phyloP scores from a whole-genome alignment of 768 basidiomycete genomes.

The Agaricus blazei region DNA sequence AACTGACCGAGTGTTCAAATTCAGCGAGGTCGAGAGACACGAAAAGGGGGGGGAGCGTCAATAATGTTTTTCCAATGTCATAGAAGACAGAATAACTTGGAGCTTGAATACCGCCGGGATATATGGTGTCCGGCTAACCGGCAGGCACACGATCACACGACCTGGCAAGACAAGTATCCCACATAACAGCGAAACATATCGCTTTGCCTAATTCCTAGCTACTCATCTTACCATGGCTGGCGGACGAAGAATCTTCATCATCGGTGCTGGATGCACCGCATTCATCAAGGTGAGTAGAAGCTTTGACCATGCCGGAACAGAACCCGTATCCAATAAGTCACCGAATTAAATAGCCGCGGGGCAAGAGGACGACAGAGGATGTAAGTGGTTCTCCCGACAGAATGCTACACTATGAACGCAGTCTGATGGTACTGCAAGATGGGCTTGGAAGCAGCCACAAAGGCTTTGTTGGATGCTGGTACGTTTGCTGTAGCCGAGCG shows the following conservation, averaged over 20 bases:
- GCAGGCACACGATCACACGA: no score
- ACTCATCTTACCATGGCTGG: slow-evolving; percentile 21
- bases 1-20: no score
- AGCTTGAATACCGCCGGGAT: neutral
- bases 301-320: neutral
- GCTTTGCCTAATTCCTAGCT: neutral
- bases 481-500: slow-evolving; percentile 12
- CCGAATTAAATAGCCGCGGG: slow-evolving; percentile 48
- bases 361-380: slow-evolving; percentile 63
- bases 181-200: no score
- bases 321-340: slow-evolving; percentile 2
- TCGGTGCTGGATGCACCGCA: slow-evolving; percentile 72
- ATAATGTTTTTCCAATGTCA: neutral
- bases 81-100: neutral
- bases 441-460: slow-evolving; percentile 84
- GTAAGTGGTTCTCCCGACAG: slow-evolving; percentile 30
- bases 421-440: slow-evolving; percentile 40
- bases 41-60: no score
- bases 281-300: slow-evolving; percentile 60
- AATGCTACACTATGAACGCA: neutral
- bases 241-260: slow-evolving; percentile 52
- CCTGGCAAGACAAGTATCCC: no score
- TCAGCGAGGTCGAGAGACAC: no score
- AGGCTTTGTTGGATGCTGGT: slow-evolving; percentile 84
- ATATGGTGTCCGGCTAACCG: neutral